Conservation (phyloP, 352 stramenopile genomes). For the Pseudoperonospora humuli region DNA sequence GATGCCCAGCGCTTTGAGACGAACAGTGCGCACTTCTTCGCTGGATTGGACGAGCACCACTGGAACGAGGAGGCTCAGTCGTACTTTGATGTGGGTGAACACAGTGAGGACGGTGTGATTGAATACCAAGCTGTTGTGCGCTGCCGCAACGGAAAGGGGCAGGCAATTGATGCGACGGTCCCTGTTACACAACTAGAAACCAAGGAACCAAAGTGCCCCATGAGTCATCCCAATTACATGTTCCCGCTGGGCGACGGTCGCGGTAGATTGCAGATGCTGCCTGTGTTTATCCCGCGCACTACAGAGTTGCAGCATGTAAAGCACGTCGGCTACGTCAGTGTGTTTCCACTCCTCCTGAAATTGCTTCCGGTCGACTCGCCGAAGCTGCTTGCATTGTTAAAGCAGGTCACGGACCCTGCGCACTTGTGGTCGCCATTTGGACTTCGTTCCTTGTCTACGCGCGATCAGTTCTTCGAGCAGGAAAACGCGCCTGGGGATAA, state of each 20-base stretch:
- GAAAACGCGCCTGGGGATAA: slow-evolving; percentile 88
- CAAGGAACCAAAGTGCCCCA: slow-evolving; percentile 37
- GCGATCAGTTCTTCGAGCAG: slow-evolving; percentile 80
- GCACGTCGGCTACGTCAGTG: slow-evolving; percentile 83
- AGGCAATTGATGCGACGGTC: slow-evolving; percentile 36
- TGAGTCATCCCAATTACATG: slow-evolving; percentile 53
- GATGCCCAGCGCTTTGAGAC: slow-evolving; percentile 23
- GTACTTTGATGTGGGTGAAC: slow-evolving; percentile 77
- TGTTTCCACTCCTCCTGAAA: slow-evolving; percentile 83
- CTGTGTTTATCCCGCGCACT: slow-evolving; percentile 55
- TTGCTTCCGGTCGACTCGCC: slow-evolving; percentile 58
- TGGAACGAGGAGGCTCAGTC: slow-evolving; percentile 59
- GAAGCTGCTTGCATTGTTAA: slow-evolving; percentile 48
- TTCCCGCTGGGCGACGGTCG: slow-evolving; percentile 76
- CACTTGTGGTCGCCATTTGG: slow-evolving; percentile 77
- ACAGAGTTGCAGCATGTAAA: slow-evolving; percentile 63
- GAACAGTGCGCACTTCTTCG: slow-evolving; percentile 32
- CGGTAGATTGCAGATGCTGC: slow-evolving; percentile 65
- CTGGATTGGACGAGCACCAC: slow-evolving; percentile 50
- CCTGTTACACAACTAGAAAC: slow-evolving; percentile 29
- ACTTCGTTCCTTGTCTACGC: slow-evolving; percentile 82
- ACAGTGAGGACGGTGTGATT: slow-evolving; percentile 67
- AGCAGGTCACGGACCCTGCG: slow-evolving; percentile 46
- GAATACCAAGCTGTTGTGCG: slow-evolving; percentile 57
- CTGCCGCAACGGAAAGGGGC: slow-evolving; percentile 45